Evolutionary conservation across 1,139 yeast genomes (phyloP).

Genomic region (Kodamaea sp.): DNA sequence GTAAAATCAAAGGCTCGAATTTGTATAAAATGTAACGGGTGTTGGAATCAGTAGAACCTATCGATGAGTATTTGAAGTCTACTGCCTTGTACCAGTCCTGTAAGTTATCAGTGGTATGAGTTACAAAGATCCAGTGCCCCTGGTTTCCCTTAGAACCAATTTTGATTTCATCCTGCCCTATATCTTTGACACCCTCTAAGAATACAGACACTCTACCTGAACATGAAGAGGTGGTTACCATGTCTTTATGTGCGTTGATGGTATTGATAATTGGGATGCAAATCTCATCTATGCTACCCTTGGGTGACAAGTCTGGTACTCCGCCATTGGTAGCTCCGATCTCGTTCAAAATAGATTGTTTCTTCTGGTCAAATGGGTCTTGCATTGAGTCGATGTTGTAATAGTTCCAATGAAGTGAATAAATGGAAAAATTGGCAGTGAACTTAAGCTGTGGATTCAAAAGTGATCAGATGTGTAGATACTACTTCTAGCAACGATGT

Average conservation of each 20-base stretch:
- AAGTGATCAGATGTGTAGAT: too few relatives aligned
- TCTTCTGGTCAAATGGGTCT: conserved; percentile 71
- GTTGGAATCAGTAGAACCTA: conserved; percentile 11
- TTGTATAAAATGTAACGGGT: conserved; percentile 67
- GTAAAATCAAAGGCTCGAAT: conserved; percentile 82
- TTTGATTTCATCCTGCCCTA: conserved; percentile 28
- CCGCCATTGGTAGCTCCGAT: conserved; percentile 45
- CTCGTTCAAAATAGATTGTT: conserved; percentile 55
- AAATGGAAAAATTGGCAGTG: too few relatives aligned
- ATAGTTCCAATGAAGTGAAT: too few relatives aligned
- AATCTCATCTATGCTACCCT: conserved; percentile 73
- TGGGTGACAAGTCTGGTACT: conserved; percentile 74
- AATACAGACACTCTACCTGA: conserved; percentile 86
- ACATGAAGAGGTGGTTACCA: conserved; percentile 88
- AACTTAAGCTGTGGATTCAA: too few relatives aligned
- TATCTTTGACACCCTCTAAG: conserved; percentile 58
- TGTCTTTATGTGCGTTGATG: conserved; percentile 61
- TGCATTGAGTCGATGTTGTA: too few relatives aligned
- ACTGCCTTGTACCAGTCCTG: conserved; percentile 49
- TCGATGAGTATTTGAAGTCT: conserved; percentile 23
- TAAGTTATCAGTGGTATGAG: conserved; percentile 61
- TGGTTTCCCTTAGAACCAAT: conserved; percentile 86
- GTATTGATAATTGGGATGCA: conserved; percentile 71
- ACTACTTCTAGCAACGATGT: too few relatives aligned
- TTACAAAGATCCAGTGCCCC: conserved; percentile 82